Evolutionary conservation across 2,329 filamentous ascomycete species (phyloP).

Genomic region (Gnomoniopsis sp.): DNA sequence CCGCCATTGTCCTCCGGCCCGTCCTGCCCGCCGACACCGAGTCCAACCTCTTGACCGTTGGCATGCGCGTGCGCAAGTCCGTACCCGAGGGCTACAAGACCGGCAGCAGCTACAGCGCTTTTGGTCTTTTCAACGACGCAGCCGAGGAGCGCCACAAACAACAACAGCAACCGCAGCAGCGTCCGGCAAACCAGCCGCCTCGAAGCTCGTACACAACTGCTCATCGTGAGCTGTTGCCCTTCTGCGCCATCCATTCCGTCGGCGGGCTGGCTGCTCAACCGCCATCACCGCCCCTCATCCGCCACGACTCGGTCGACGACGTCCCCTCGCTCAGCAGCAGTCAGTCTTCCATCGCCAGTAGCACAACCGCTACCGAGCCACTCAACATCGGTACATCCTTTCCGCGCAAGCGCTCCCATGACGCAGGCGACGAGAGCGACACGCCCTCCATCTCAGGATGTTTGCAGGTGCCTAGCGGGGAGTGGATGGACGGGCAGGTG

Average conservation of each 20-base stretch:
- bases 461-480: conserved; percentile 17
- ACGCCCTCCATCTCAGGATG: conserved; percentile 13
- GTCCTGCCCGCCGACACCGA: conserved; percentile 65
- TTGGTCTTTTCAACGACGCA: conserved; percentile 42
- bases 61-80: conserved; percentile 91
- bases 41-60: conserved; percentile 81
- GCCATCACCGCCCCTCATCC: conserved; percentile 10
- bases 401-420: conserved; percentile 46
- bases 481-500: conserved; percentile 36
- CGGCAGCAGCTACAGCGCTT: conserved; percentile 44
- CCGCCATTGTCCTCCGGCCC: conserved; percentile 31
- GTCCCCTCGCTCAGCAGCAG: conserved; percentile 51
- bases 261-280: conserved; percentile 64
- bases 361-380: conserved; percentile 18
- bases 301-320: conserved; percentile 31
- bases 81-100: conserved; percentile 95
- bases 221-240: conserved; percentile 67
- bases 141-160: conserved; percentile 18
- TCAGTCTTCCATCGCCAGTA: conserved; percentile 49
- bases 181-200: conserved; percentile 16
- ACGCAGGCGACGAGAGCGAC: conserved; percentile 38
- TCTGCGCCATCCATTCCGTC: conserved; percentile 75
- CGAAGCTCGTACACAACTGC: conserved; percentile 24
- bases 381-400: conserved; percentile 16
- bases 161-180: not conserved